These are phyloP conservation scores for Sungouiella thailandica DNA, from an alignment of 805 yeast genomes.

Conservation along the genomic window DNA sequence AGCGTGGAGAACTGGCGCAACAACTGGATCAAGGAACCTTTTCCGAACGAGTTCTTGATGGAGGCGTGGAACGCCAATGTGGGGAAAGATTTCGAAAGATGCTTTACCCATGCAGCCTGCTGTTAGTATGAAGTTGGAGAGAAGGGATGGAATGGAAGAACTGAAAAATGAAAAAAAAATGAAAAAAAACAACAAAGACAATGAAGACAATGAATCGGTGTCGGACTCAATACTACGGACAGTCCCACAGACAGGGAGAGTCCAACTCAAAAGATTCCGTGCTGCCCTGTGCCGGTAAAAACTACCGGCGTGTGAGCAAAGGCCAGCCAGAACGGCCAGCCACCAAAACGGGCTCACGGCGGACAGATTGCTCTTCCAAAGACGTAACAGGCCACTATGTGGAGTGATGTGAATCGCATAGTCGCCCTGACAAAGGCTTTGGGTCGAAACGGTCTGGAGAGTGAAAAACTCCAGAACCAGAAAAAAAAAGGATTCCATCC, in stretches of 20 bases:
- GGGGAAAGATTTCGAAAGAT: constrained; percentile 84
- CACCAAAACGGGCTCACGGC: constrained; percentile 46
- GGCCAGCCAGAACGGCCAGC: constrained; percentile 33
- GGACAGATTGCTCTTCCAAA: constrained; percentile 81
- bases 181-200: constrained; percentile 7
- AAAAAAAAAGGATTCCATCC: constrained; percentile 1
- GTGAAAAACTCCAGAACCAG: constrained; percentile 1
- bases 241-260: constrained; percentile 33
- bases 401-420: constrained; percentile 36
- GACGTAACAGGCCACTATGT: constrained; percentile 88
- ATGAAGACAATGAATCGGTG: constrained; percentile 31
- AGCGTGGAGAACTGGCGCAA: constrained; percentile 87
- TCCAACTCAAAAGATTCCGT: constrained; percentile 83
- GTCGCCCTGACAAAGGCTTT: constrained; percentile 80
- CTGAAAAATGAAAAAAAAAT: neutral
- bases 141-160: neutral
- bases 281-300: constrained; percentile 42
- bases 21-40: constrained; percentile 90
- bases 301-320: constrained; percentile 33
- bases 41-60: constrained; percentile 94
- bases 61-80: constrained; percentile 98
- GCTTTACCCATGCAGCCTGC: constrained; percentile 99
- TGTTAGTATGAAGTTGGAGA: constrained; percentile 14
- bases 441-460: constrained; percentile 43
- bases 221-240: constrained; percentile 90